phyloP scores from a whole-genome alignment of 163 green algal species.

The Scenedesmus sp. region DNA sequence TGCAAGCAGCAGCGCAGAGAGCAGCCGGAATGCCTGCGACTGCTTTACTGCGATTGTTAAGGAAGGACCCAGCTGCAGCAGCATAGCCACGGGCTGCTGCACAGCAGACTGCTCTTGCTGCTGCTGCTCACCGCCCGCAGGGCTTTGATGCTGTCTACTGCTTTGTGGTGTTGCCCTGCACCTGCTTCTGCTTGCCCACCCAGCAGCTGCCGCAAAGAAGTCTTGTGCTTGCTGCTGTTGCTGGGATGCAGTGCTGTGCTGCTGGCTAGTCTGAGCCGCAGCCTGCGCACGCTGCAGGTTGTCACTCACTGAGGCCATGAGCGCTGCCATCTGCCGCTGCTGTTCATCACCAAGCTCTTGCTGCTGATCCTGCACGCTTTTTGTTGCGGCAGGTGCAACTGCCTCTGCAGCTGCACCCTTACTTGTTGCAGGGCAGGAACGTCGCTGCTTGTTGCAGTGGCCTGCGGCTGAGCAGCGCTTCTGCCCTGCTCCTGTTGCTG shows the following conservation, averaged over 20 bases:
- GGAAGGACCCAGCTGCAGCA: slow-evolving; percentile 37
- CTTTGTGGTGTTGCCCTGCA: not conserved
- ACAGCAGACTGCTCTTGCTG: not conserved
- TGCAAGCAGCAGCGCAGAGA: slow-evolving; percentile 39
- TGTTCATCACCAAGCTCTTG: not conserved
- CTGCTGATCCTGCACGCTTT: not conserved
- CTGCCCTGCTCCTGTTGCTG: slow-evolving; percentile 1
- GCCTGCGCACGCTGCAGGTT: slow-evolving; percentile 16
- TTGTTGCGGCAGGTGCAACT: not conserved
- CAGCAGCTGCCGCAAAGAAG: not conserved
- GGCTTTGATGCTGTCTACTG: too few species aligned
- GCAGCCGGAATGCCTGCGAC: slow-evolving; percentile 30
- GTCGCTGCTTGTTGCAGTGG: not conserved
- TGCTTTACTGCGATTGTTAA: slow-evolving; percentile 23
- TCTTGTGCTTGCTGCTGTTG: not conserved
- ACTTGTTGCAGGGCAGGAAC: not conserved
- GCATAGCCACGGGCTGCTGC: not conserved
- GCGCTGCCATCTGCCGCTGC: slow-evolving; percentile 3
- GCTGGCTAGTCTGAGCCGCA: not conserved
- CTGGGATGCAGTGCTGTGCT: not conserved
- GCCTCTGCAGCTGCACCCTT: not conserved
- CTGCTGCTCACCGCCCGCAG: not conserved
- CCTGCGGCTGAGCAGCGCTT: not conserved
- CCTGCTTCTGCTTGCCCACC: slow-evolving; percentile 15
- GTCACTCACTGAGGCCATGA: not conserved